Evolutionary conservation across 2,329 filamentous ascomycete species (phyloP).

Genomic region (Nemania sp.): DNA sequence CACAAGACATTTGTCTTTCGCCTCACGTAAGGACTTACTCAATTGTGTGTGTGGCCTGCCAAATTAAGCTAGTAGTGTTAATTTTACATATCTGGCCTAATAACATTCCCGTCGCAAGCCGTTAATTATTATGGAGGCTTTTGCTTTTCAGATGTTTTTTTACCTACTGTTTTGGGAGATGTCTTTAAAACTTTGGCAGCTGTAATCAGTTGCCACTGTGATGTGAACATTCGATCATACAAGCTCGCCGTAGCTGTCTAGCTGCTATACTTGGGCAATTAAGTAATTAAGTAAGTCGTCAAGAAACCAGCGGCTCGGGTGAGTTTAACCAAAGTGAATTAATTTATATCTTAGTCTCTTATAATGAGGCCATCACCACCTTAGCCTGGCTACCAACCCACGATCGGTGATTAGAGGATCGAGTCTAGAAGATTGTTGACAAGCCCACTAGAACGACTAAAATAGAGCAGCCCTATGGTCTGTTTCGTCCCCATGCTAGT

Average conservation of each 20-base stretch:
- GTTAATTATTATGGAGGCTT: slow-evolving; percentile 23
- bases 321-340: neutral
- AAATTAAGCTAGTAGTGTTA: slow-evolving; percentile 34
- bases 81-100: neutral
- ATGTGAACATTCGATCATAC: neutral
- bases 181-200: neutral
- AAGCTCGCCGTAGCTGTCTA: neutral
- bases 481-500: slow-evolving; percentile 32
- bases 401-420: slow-evolving; percentile 3
- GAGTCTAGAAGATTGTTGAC: neutral
- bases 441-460: neutral
- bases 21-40: neutral
- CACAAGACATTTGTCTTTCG: slow-evolving; percentile 13
- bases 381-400: neutral
- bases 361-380: slow-evolving; percentile 22
- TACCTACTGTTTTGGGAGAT: neutral
- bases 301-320: neutral
- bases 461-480: slow-evolving; percentile 3
- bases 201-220: neutral
- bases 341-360: neutral
- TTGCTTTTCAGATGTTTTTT: neutral
- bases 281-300: no score
- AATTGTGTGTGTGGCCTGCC: slow-evolving; percentile 32
- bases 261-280: neutral
- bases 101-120: slow-evolving; percentile 31